Conservation (phyloP, 148 eudicot genomes). For the Vaccinium corymbosum region DNA sequence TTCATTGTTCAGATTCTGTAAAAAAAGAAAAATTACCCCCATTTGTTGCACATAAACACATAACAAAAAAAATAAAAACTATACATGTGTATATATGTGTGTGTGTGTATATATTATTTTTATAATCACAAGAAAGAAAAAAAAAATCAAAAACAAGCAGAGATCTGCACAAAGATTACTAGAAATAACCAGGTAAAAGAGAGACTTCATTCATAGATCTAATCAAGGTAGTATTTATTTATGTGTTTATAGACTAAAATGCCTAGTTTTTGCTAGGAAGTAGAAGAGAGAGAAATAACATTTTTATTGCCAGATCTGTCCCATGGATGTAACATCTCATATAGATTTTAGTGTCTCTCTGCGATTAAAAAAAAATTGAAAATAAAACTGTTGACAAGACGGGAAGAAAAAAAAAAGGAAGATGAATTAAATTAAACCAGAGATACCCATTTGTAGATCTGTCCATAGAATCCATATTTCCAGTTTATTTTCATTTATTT, state of each 20-base stretch:
- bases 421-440: constrained; percentile 10
- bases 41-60: neutral
- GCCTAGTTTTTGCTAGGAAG: constrained; percentile 21
- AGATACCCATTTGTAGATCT: constrained; percentile 54
- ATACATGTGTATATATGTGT: too few relatives aligned
- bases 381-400: constrained; percentile 15
- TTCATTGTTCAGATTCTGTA: constrained; percentile 61
- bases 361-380: constrained; percentile 21
- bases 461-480: constrained; percentile 35
- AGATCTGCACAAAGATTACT: neutral
- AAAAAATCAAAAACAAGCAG: neutral
- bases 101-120: too few relatives aligned
- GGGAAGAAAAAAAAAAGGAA: neutral
- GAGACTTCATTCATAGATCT: constrained; percentile 14
- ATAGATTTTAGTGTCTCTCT: constrained; percentile 34
- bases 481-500: constrained; percentile 30
- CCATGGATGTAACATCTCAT: constrained; percentile 45
- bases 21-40: neutral
- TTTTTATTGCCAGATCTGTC: constrained; percentile 41
- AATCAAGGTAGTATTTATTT: constrained; percentile 8
- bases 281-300: constrained; percentile 17
- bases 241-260: neutral
- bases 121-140: too few relatives aligned
- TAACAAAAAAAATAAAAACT: neutral
- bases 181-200: constrained; percentile 19